Conservation (phyloP, 345 rosid species). For the Dovyalis caffra region DNA sequence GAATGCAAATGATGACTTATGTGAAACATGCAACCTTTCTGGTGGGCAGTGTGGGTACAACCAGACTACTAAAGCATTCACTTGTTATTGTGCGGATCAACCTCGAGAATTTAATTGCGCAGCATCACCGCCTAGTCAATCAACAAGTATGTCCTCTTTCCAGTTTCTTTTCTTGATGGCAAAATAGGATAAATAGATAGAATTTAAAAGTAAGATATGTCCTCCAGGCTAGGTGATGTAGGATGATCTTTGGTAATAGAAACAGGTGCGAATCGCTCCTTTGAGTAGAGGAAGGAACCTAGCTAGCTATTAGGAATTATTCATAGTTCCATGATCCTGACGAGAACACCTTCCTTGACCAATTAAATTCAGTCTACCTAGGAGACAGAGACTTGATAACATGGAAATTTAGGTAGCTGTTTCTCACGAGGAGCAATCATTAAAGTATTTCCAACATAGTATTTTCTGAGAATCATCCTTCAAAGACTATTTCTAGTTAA, state of each 20-base stretch:
- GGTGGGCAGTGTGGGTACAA: constrained; percentile 41
- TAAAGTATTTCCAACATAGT: no score
- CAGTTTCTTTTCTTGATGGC: not conserved
- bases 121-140: not conserved
- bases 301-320: not conserved
- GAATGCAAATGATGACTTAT: constrained; percentile 16
- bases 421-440: no score
- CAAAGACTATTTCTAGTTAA: no score
- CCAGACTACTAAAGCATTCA: not conserved
- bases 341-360: no score
- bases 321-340: no score
- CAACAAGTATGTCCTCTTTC: constrained; percentile 2
- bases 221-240: not conserved
- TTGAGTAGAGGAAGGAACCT: not conserved
- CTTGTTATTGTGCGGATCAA: constrained; percentile 22
- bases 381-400: no score
- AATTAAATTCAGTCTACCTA: no score
- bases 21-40: constrained; percentile 1
- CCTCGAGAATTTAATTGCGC: not conserved
- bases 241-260: not conserved
- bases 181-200: not conserved
- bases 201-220: not conserved
- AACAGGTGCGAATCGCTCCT: not conserved
- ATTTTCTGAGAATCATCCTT: no score
- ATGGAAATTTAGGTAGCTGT: no score